These are phyloP conservation scores for Pestalotiopsis fici DNA, from an alignment of 2,329 filamentous ascomycete genomes.

Conservation along the genomic window DNA sequence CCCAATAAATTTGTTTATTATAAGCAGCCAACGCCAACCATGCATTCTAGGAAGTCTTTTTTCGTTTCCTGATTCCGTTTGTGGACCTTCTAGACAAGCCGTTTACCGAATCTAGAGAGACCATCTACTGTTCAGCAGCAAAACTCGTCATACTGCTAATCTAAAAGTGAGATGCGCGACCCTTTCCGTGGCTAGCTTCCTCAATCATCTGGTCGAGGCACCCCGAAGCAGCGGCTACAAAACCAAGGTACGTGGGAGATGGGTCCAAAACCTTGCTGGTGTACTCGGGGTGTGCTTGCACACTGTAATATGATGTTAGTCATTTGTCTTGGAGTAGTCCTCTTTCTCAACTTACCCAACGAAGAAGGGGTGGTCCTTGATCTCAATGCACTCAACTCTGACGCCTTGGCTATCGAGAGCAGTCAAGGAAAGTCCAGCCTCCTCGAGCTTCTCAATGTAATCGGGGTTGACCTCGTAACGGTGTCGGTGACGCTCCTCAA, in stretches of 20 bases:
- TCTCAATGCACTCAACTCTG: conserved; percentile 81
- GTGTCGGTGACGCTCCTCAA: conserved; percentile 81
- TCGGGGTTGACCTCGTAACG: conserved; percentile 89
- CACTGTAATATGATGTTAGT: conserved; percentile 36
- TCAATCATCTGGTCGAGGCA: conserved; percentile 49
- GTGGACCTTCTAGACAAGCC: neutral
- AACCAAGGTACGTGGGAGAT: conserved; percentile 77
- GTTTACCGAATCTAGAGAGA: neutral
- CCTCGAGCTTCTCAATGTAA: conserved; percentile 68
- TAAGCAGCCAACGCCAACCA: conserved; percentile 7
- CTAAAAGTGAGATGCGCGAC: neutral
- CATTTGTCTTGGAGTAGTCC: neutral
- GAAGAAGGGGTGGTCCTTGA: conserved; percentile 82
- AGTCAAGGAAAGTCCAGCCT: conserved; percentile 72
- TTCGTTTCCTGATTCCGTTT: neutral
- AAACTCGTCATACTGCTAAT: neutral
- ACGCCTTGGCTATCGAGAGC: conserved; percentile 78
- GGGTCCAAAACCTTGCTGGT: conserved; percentile 73
- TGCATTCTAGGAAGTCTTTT: neutral
- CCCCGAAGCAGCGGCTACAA: conserved; percentile 77
- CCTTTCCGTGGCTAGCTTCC: neutral
- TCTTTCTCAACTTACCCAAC: conserved; percentile 40
- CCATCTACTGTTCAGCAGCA: neutral
- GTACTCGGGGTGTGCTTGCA: conserved; percentile 91
- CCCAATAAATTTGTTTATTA: conserved; percentile 4